Percentiles rank a stretch among this genome's conserved stretches.
Conservation (phyloP, 805 yeast species). For the Cyberlindnera misumaiensis region DNA sequence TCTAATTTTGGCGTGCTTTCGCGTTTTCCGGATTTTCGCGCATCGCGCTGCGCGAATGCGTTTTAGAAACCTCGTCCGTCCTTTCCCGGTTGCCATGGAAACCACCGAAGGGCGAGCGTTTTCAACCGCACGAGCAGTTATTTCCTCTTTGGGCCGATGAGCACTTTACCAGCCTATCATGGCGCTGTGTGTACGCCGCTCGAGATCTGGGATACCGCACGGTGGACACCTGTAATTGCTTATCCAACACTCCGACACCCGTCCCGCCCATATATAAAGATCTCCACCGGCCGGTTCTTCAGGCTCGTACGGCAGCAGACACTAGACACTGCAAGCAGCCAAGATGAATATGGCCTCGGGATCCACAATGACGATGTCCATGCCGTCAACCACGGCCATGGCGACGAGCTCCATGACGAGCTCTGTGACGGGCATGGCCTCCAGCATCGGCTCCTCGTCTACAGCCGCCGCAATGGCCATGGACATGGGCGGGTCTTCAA, state of each 20-base stretch:
- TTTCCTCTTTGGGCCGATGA: constrained; percentile 1
- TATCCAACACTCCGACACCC: no score
- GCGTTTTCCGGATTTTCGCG: no score
- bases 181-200: no score
- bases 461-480: constrained; percentile 5
- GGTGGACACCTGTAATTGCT: no score
- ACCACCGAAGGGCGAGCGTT: constrained; percentile 1
- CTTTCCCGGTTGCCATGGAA: no score
- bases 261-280: no score
- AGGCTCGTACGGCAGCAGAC: neutral
- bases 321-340: constrained; percentile 3
- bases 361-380: constrained; percentile 15
- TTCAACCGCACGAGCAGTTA: constrained; percentile 7
- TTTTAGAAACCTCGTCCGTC: no score
- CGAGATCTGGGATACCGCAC: no score
- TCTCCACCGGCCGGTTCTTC: no score
- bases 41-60: no score
- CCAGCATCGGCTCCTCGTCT: constrained; percentile 10
- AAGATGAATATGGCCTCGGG: constrained; percentile 26
- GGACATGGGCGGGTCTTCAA: constrained; percentile 1
- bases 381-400: constrained; percentile 12
- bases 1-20: no score
- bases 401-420: constrained; percentile 26
- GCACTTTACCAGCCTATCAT: no score
- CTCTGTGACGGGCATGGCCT: constrained; percentile 15